Evolutionary conservation across 306 rosid species (phyloP).

Genomic region (Inga laurina): DNA sequence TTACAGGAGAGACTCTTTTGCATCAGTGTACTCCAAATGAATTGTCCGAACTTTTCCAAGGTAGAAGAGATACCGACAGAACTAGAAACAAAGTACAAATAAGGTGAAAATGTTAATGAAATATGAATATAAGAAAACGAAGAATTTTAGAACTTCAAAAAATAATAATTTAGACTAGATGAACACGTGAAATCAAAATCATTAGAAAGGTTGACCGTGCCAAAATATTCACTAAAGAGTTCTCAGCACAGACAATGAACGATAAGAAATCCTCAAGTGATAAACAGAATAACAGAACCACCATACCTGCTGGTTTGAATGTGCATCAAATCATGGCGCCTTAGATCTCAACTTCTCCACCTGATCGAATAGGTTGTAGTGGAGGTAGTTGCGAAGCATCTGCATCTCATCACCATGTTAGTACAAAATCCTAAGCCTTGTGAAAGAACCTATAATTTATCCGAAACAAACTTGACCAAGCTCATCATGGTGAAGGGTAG

Average conservation of each 20-base stretch:
- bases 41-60: conserved; percentile 93
- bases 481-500: conserved; percentile 96
- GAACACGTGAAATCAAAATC: neutral
- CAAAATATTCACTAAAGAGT: neutral
- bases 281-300: conserved; percentile 8
- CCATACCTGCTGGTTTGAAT: conserved; percentile 95
- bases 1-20: conserved; percentile 92
- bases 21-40: conserved; percentile 98
- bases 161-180: neutral
- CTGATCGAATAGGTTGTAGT: conserved; percentile 88
- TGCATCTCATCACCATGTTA: conserved; percentile 44
- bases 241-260: neutral
- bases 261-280: neutral
- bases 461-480: conserved; percentile 84
- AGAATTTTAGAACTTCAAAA: neutral
- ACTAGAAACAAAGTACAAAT: conserved; percentile 50
- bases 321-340: conserved; percentile 98
- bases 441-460: neutral
- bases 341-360: conserved; percentile 98
- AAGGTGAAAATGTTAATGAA: neutral
- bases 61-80: conserved; percentile 93
- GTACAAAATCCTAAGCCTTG: conserved; percentile 27
- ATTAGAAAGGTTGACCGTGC: conserved; percentile 4
- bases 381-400: conserved; percentile 98
- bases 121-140: neutral